Conservation (phyloP, 192 early-diverging fungal genomes). For the Entomortierella parvispora region DNA sequence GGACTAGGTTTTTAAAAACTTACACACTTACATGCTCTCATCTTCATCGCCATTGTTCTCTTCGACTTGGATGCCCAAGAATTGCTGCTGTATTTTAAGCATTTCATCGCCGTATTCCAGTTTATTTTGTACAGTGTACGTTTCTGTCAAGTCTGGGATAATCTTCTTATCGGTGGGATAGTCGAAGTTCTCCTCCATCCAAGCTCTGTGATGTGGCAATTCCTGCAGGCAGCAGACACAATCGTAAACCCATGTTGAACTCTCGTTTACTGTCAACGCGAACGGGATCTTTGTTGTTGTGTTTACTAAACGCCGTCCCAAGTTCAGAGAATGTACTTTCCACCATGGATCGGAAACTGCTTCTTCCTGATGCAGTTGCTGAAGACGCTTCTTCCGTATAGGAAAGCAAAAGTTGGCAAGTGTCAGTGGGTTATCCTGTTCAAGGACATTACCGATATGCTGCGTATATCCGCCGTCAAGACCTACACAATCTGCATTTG, state of each 20-base stretch:
- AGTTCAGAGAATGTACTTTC: neutral
- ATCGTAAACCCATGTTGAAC: no score
- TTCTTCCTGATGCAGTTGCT: neutral
- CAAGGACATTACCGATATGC: neutral
- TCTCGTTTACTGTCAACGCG: neutral
- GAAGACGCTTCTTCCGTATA: neutral
- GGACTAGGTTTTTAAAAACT: neutral
- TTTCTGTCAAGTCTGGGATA: neutral
- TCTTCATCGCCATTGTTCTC: neutral
- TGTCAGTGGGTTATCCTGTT: neutral
- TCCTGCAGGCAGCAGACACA: neutral
- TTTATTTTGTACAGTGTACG: neutral
- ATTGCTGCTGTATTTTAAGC: neutral
- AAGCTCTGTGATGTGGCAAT: neutral
- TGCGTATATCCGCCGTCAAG: conserved; percentile 3
- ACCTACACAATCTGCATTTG: neutral
- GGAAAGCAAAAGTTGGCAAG: neutral
- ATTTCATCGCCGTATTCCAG: neutral
- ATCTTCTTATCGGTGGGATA: neutral
- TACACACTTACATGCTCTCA: neutral
- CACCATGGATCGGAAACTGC: neutral
- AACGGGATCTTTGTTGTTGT: neutral
- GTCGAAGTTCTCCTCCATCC: neutral
- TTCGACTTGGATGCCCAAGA: neutral
- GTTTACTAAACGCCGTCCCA: neutral